phyloP scores from a whole-genome alignment of 2,329 filamentous ascomycete genomes.

The Penicillium sclerotiorum region DNA sequence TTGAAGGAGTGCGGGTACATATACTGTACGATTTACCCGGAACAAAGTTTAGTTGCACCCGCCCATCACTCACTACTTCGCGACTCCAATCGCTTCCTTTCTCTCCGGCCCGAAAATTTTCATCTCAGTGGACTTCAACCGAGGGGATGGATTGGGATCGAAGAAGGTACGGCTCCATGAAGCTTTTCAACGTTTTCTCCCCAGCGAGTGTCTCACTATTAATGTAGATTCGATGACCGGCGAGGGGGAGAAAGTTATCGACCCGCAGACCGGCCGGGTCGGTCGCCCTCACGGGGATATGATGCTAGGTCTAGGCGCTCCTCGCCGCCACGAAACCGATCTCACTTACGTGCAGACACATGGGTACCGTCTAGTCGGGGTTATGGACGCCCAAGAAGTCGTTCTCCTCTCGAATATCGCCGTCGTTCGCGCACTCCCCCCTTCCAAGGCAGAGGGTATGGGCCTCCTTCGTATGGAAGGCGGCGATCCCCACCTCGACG shows the following conservation, averaged over 20 bases:
- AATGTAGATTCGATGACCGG: slow-evolving; percentile 41
- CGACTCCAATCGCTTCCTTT: background rate
- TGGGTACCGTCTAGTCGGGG: slow-evolving; percentile 42
- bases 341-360: slow-evolving; percentile 45
- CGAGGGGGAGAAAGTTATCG: slow-evolving; percentile 49
- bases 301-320: slow-evolving; percentile 36
- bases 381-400: slow-evolving; percentile 43
- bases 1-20: too few relatives aligned
- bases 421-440: slow-evolving; percentile 47
- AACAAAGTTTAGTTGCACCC: background rate
- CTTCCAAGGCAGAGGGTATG: slow-evolving; percentile 39
- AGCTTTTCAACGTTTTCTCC: slow-evolving; percentile 15
- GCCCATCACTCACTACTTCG: background rate
- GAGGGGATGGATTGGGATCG: slow-evolving; percentile 44
- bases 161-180: slow-evolving; percentile 39
- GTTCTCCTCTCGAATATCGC: slow-evolving; percentile 44
- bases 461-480: slow-evolving; percentile 35
- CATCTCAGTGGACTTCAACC: background rate
- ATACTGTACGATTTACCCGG: too few relatives aligned
- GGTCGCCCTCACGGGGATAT: slow-evolving; percentile 40
- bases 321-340: slow-evolving; percentile 42
- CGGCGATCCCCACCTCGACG: slow-evolving; percentile 42
- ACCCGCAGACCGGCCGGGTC: slow-evolving; percentile 35
- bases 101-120: background rate
- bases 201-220: slow-evolving; percentile 10